Evolutionary conservation across 2,329 filamentous ascomycete species (phyloP).

Genomic region (Claviceps purpurea): DNA sequence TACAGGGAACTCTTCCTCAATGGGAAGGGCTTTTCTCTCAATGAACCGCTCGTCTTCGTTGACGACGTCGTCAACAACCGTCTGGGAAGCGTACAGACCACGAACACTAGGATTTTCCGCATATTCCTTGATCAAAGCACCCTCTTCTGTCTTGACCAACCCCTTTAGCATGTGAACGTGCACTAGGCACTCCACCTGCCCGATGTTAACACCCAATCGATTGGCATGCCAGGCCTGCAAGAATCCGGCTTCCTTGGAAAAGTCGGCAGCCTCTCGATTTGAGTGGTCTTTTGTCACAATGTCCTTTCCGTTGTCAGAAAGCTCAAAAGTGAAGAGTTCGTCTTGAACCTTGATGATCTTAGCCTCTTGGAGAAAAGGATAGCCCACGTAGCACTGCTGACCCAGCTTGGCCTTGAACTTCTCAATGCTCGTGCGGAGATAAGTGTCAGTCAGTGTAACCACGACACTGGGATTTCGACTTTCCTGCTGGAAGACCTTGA

Average conservation of each 20-base stretch:
- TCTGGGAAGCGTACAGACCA: slow-evolving; percentile 80
- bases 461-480: slow-evolving; percentile 96
- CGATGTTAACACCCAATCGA: slow-evolving; percentile 75
- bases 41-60: slow-evolving; percentile 90
- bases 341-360: slow-evolving; percentile 83
- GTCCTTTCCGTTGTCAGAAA: slow-evolving; percentile 51
- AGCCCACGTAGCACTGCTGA: slow-evolving; percentile 78
- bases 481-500: slow-evolving; percentile 91
- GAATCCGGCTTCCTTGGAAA: slow-evolving; percentile 67
- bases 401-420: slow-evolving; percentile 69
- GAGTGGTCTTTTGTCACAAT: slow-evolving; percentile 58
- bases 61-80: slow-evolving; percentile 76
- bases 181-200: slow-evolving; percentile 74
- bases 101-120: slow-evolving; percentile 74
- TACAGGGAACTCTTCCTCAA: slow-evolving; percentile 82
- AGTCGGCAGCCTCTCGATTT: slow-evolving; percentile 66
- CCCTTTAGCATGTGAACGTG: slow-evolving; percentile 92
- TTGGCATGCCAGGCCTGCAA: slow-evolving; percentile 86
- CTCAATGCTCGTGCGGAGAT: slow-evolving; percentile 55
- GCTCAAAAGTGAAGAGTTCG: slow-evolving; percentile 78
- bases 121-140: slow-evolving; percentile 87
- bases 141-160: slow-evolving; percentile 77
- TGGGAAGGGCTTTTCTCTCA: slow-evolving; percentile 72
- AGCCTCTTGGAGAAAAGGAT: slow-evolving; percentile 89
- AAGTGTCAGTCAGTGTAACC: slow-evolving; percentile 66